These are phyloP conservation scores for Mycena epipterygia DNA, from an alignment of 768 basidiomycete species.

Conservation along the genomic window DNA sequence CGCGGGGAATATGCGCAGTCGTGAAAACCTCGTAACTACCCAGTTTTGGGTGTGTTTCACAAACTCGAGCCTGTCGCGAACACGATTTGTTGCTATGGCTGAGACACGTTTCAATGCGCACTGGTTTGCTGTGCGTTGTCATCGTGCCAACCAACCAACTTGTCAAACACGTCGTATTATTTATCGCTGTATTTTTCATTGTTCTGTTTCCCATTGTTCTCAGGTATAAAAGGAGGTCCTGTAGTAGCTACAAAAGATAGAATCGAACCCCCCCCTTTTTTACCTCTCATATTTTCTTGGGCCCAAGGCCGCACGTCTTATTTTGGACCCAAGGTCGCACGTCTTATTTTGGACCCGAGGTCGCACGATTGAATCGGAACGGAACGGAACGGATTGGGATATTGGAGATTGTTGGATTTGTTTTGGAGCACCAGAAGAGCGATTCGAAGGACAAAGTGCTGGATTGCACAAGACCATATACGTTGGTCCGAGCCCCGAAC, in stretches of 20 bases:
- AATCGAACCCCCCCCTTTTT: neutral
- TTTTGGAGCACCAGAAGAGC: neutral
- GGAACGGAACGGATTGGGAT: constrained; percentile 4
- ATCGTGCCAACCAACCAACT: no score
- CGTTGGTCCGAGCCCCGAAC: neutral
- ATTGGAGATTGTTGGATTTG: neutral
- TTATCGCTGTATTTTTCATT: neutral
- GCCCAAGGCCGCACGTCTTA: neutral
- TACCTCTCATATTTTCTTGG: neutral
- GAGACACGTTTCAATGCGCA: neutral
- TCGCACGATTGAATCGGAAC: constrained; percentile 12
- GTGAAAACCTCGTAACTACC: neutral
- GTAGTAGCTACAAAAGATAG: neutral
- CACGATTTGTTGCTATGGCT: neutral
- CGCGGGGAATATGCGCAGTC: neutral
- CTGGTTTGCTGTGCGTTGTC: constrained; percentile 1
- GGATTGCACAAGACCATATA: neutral
- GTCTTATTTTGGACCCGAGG: neutral
- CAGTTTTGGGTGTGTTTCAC: constrained; percentile 2
- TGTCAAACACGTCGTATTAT: constrained; percentile 4
- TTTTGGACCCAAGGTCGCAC: constrained; percentile 3
- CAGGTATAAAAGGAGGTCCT: neutral
- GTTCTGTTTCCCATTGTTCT: constrained; percentile 1
- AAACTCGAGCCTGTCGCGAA: neutral
- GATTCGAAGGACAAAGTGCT: neutral